Percentiles rank a stretch among this genome's conserved stretches.
Conservation (phyloP, 2,329 filamentous ascomycete genomes). For the Chaetomiaceae sp. region DNA sequence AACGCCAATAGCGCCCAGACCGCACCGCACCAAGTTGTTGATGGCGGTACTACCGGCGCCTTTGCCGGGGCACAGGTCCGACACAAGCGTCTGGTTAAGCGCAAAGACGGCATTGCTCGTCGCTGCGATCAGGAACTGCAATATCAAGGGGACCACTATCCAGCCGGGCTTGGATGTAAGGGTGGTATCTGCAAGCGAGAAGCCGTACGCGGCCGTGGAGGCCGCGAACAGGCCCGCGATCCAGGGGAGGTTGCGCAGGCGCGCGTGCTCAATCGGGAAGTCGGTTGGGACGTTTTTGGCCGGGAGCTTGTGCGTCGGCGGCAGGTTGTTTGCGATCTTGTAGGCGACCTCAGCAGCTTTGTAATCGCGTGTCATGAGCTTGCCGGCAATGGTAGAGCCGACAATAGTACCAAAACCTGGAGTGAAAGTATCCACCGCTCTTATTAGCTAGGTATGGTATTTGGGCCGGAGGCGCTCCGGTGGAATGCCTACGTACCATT, state of each 20-base stretch:
- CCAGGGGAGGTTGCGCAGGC: background rate
- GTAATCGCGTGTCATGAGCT: conserved; percentile 5
- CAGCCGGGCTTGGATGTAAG: background rate
- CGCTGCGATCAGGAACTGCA: conserved; percentile 4
- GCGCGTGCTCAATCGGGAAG: conserved; percentile 1
- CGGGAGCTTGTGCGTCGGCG: background rate
- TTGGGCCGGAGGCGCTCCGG: background rate
- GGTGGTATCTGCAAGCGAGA: background rate
- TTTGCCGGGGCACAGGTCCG: background rate
- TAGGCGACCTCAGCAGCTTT: conserved; percentile 2
- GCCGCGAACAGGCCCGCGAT: background rate
- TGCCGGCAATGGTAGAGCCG: conserved; percentile 1
- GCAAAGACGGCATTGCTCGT: conserved; percentile 2
- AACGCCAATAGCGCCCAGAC: background rate
- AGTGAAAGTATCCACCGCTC: background rate
- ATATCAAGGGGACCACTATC: background rate
- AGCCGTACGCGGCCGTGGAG: background rate
- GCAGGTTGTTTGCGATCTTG: background rate
- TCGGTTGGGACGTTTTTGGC: conserved; percentile 1
- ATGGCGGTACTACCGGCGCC: conserved; percentile 1
- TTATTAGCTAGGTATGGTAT: background rate
- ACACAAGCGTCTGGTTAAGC: conserved; percentile 2
- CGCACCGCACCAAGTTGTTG: conserved; percentile 6
- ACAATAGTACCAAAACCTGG: background rate
- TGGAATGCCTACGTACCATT: conserved; percentile 1